A percentile compares a stretch with the other conserved stretches of the same genome.
Conservation (phyloP, 1,284 basidiomycete species). For the Cryptococcus sp. region DNA sequence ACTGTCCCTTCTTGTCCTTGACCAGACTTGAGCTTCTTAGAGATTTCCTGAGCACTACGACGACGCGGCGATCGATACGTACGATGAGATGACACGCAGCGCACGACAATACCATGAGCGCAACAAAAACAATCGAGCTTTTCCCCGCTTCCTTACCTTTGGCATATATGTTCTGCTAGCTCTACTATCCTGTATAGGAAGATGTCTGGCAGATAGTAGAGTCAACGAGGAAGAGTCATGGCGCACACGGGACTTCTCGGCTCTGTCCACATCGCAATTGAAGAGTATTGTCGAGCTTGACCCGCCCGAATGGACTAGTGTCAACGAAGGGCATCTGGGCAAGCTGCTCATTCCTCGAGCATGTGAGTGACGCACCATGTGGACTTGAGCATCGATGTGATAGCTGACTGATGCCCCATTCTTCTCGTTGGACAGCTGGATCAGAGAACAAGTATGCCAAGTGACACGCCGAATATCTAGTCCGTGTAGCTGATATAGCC, state of each 20-base stretch:
- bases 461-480: conserved; percentile 3
- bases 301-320: conserved; percentile 43
- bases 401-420: neutral
- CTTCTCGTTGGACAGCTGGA: conserved; percentile 37
- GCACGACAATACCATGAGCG: neutral
- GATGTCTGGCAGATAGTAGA: neutral
- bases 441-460: conserved; percentile 46
- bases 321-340: conserved; percentile 62
- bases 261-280: conserved; percentile 18
- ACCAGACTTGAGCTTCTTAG: too few relatives aligned
- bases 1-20: too few relatives aligned
- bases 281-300: conserved; percentile 23
- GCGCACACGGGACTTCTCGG: conserved; percentile 11
- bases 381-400: too few relatives aligned
- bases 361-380: conserved; percentile 57
- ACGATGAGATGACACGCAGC: neutral
- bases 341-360: conserved; percentile 78
- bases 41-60: too few relatives aligned
- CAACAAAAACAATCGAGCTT: neutral
- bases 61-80: neutral
- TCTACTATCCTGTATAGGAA: neutral
- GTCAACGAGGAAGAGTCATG: neutral
- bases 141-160: too few relatives aligned
- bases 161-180: neutral
- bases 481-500: too few relatives aligned